Evolutionary conservation across 148 eudicot species (phyloP).

Genomic region (Tetragonia tetragonoides): DNA sequence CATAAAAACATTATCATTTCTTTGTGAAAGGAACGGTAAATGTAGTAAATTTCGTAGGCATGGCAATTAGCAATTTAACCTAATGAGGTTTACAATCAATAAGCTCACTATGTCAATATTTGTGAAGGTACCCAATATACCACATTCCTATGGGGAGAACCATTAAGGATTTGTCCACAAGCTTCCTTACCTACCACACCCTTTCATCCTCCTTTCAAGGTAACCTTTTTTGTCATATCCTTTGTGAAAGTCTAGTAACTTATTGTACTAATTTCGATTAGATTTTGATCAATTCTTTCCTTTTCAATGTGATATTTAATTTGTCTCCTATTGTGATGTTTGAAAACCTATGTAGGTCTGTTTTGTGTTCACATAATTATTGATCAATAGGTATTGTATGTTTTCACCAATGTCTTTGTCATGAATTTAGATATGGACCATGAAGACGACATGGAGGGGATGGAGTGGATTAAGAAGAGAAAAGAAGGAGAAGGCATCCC

Average conservation of each 20-base stretch:
- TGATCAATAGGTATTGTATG: background rate
- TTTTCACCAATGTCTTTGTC: slow-evolving; percentile 12
- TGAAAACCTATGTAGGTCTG: background rate
- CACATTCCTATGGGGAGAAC: slow-evolving; percentile 90
- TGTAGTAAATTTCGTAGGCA: too few relatives aligned
- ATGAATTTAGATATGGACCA: slow-evolving; percentile 54
- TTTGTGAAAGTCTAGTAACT: background rate
- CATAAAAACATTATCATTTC: too few relatives aligned
- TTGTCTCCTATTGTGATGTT: background rate
- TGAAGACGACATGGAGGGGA: slow-evolving; percentile 45
- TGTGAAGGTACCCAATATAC: slow-evolving; percentile 88
- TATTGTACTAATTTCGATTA: background rate
- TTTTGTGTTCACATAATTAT: background rate
- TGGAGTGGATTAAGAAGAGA: slow-evolving; percentile 41
- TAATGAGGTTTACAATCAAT: background rate
- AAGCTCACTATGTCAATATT: background rate
- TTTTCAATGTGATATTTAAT: background rate
- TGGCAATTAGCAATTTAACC: too few relatives aligned
- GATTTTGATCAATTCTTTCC: background rate
- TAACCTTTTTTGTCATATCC: slow-evolving; percentile 20
- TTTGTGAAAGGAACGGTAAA: too few relatives aligned
- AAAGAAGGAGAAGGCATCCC: slow-evolving; percentile 70
- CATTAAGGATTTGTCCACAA: slow-evolving; percentile 72
- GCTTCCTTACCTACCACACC: slow-evolving; percentile 89
- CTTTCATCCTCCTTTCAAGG: slow-evolving; percentile 97